phyloP scores from a whole-genome alignment of 2,329 filamentous ascomycete species.

The Ceratocystis harringtonii region DNA sequence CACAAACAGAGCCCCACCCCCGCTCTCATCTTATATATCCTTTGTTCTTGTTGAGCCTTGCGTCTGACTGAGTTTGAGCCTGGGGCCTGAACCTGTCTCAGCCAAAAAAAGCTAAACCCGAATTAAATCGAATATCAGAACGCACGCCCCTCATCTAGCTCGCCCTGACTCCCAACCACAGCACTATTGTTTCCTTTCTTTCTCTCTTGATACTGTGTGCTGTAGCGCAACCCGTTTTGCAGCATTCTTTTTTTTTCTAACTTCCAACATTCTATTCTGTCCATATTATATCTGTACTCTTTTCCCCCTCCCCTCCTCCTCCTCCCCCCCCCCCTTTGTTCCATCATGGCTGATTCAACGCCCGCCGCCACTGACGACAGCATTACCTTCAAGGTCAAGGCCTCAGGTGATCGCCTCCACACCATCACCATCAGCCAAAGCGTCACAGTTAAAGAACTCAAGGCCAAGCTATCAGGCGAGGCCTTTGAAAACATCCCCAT shows the following conservation, averaged over 20 bases:
- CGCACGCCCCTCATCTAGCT: neutral
- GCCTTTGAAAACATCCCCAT: slow-evolving; percentile 78
- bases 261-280: slow-evolving; percentile 14
- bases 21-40: neutral
- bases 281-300: too few species aligned
- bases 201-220: neutral
- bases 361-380: slow-evolving; percentile 55
- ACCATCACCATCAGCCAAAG: slow-evolving; percentile 63
- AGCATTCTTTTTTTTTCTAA: too few species aligned
- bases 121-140: neutral
- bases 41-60: neutral
- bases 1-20: neutral
- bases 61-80: neutral
- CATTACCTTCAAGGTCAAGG: slow-evolving; percentile 93
- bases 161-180: neutral
- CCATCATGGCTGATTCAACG: slow-evolving; percentile 37
- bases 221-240: neutral
- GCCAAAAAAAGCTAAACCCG: slow-evolving; percentile 1
- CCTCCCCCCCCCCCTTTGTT: neutral
- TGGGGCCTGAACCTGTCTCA: neutral
- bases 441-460: slow-evolving; percentile 70
- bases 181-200: neutral
- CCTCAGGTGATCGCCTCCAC: slow-evolving; percentile 78
- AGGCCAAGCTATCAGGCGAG: slow-evolving; percentile 65
- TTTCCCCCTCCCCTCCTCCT: slow-evolving; percentile 5